A percentile compares a stretch with the other conserved stretches of the same genome.
Conservation (phyloP, 345 rosid species). For the Draba incana region DNA sequence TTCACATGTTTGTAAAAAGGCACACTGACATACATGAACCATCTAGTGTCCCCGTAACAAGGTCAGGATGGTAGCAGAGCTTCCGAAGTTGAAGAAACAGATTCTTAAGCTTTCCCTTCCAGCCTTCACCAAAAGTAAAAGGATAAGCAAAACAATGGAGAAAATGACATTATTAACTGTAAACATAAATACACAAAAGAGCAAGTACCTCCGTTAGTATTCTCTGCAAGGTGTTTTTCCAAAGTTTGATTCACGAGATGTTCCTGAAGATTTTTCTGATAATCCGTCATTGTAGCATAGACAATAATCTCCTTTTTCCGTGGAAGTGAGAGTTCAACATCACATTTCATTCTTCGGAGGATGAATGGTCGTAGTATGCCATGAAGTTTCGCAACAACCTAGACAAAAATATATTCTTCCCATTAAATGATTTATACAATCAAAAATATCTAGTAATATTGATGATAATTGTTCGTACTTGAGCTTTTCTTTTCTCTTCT, state of each 20-base stretch:
- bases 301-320: slow-evolving; percentile 89
- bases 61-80: slow-evolving; percentile 98
- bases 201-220: slow-evolving; percentile 48
- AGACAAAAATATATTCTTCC: slow-evolving; percentile 34
- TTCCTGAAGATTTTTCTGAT: slow-evolving; percentile 86
- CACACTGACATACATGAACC: slow-evolving; percentile 65
- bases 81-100: slow-evolving; percentile 82
- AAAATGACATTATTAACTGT: slow-evolving; percentile 13
- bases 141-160: slow-evolving; percentile 7
- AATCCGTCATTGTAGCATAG: slow-evolving; percentile 82
- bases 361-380: slow-evolving; percentile 93
- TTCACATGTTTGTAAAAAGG: slow-evolving; percentile 7
- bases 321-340: slow-evolving; percentile 90
- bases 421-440: slow-evolving; percentile 7
- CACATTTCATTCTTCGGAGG: slow-evolving; percentile 91
- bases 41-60: slow-evolving; percentile 62
- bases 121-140: slow-evolving; percentile 51
- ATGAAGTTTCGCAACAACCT: slow-evolving; percentile 96
- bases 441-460: slow-evolving; percentile 14
- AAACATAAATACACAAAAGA: slow-evolving; percentile 7
- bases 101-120: slow-evolving; percentile 78
- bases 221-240: no score
- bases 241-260: slow-evolving; percentile 71
- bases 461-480: slow-evolving; percentile 47
- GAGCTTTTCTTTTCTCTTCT: slow-evolving; percentile 84